phyloP scores from a whole-genome alignment of 768 basidiomycete species.

The Brasilioporus rufonigricans region DNA sequence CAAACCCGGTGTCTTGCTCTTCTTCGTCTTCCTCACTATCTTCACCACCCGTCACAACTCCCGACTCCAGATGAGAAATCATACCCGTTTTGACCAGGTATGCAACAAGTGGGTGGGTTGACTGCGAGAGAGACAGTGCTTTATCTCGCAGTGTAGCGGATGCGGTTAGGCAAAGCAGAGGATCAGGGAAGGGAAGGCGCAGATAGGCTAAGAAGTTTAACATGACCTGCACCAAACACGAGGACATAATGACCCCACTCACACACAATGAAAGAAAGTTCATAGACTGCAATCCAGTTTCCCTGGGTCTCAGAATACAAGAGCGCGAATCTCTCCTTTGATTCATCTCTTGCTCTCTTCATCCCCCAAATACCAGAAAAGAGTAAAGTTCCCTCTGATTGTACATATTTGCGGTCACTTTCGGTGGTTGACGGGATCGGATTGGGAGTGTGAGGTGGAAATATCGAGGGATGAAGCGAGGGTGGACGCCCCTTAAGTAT shows the following conservation, averaged over 20 bases:
- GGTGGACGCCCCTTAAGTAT: slow-evolving; percentile 35
- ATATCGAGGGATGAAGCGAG: slow-evolving; percentile 58
- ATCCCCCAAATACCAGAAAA: slow-evolving; percentile 71
- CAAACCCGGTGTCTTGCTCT: slow-evolving; percentile 46
- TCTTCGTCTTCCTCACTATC: slow-evolving; percentile 34
- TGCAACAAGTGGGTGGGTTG: slow-evolving; percentile 32
- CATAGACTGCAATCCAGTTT: slow-evolving; percentile 80
- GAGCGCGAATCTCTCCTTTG: slow-evolving; percentile 58
- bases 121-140: slow-evolving; percentile 48
- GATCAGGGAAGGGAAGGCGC: slow-evolving; percentile 64
- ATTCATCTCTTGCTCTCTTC: slow-evolving; percentile 45
- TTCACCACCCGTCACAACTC: background rate
- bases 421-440: slow-evolving; percentile 75
- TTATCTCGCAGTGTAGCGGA: slow-evolving; percentile 88
- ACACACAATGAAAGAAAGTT: slow-evolving; percentile 78
- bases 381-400: slow-evolving; percentile 73
- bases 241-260: slow-evolving; percentile 32
- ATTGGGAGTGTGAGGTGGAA: slow-evolving; percentile 81
- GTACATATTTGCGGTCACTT: slow-evolving; percentile 72
- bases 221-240: background rate
- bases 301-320: slow-evolving; percentile 60
- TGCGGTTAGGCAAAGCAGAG: slow-evolving; percentile 79
- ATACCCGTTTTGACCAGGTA: slow-evolving; percentile 21
- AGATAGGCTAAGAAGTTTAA: slow-evolving; percentile 58
- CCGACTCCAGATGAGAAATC: slow-evolving; percentile 12